Conservation (phyloP, 805 yeast genomes). For the Myxozyma udenii region DNA sequence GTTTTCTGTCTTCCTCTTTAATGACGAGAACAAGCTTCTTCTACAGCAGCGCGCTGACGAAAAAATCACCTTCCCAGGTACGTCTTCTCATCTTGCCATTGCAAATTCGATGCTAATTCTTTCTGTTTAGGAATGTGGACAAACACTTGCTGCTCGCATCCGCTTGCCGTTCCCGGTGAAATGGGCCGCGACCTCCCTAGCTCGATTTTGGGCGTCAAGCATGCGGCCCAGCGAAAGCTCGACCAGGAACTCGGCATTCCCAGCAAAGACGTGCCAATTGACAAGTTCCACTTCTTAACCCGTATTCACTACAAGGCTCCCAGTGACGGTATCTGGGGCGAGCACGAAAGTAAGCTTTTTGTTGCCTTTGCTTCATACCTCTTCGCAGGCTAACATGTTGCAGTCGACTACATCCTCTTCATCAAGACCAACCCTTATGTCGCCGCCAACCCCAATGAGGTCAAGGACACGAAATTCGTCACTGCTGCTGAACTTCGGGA, state of each 20-base stretch:
- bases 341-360: conserved; percentile 62
- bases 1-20: conserved; percentile 90
- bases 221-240: conserved; percentile 88
- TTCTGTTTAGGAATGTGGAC: conserved; percentile 77
- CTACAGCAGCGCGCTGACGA: conserved; percentile 95
- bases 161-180: conserved; percentile 78
- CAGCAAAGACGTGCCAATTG: conserved; percentile 46
- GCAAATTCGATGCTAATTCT: not conserved
- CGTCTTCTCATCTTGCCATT: not conserved
- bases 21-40: conserved; percentile 67
- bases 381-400: not conserved
- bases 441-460: conserved; percentile 74
- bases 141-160: conserved; percentile 98
- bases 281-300: conserved; percentile 75
- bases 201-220: conserved; percentile 73
- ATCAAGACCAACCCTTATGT: conserved; percentile 56
- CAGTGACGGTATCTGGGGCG: conserved; percentile 84
- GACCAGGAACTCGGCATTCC: conserved; percentile 90
- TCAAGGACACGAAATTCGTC: conserved; percentile 76
- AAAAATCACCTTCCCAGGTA: conserved; percentile 86
- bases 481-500: conserved; percentile 58
- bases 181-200: conserved; percentile 60
- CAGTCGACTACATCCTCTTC: conserved; percentile 81
- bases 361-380: no score
- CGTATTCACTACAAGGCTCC: conserved; percentile 93